Evolutionary conservation across 345 rosid species (phyloP), one percentile per base, ranked within the genome.

Genomic region (Brassica juncea): DNA sequence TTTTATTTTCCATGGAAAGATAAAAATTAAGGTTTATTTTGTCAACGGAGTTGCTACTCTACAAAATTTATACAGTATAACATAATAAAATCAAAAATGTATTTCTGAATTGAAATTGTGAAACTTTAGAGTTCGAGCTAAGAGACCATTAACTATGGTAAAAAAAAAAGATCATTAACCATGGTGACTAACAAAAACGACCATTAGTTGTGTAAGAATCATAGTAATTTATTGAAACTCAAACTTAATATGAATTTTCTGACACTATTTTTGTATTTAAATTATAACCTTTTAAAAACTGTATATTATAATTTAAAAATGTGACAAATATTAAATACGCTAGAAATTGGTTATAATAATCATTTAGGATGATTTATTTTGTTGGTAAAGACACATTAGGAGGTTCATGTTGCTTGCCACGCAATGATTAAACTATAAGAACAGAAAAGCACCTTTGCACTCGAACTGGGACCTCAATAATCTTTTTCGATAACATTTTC

Each of bases 381-480:
- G 76, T 65, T 65, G 70, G 32, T 74, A 49, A 63, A 65, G 65
- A 67, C 66, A 80, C 71, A 74, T 80, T 75, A 64, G 69, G 76
- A 75, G 77, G 76, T 57, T 65, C 42, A 55, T 70, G 72, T 75
- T 75, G 76, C 80, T 70, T 75, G 77, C 71, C 83, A 80, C 77
- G 80, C 63, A 66, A 70, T 75, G 55, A 42, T 71, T 57, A 70
- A 75, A 75, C 23, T 80, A 80, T 65, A 49, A 55, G 68, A 81
- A 31, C 58, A 76, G 4, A 76, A 61, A 75, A 66, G 49, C n/a
- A 73, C 5, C 59, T 71, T 75, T 75, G 7, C 59, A 64, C 63
- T 70, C 72, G n/a, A 66, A 55, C 11, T 8, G 75, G 72, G 80
- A 28, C 61, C 73, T 19, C 42, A 4, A 32, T n/a, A 37, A 35